Evolutionary conservation across 192 early-diverging fungal species (phyloP), one percentile per base, ranked within the genome.

Genomic region (Coemansia sp.): DNA sequence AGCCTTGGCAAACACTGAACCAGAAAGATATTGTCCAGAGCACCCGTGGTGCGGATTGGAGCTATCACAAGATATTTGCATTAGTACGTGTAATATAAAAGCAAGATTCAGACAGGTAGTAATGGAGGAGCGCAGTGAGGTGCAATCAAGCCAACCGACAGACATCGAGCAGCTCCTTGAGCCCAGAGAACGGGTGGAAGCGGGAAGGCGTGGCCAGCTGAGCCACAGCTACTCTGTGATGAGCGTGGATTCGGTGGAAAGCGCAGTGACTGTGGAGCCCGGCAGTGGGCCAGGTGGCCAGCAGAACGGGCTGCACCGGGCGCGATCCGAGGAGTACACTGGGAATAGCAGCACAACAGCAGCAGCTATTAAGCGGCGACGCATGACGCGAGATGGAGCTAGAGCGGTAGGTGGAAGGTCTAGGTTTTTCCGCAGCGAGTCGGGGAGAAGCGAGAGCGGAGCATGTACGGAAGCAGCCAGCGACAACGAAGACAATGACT

Each of bases 401-500:
- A 41, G 38, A 5, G 4, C 38, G 15, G 38, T 17, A 13, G 59
- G 33, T 8, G 30, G 59, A 1, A 22, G 20, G 2, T 14, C 27
- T 3, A 31, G 22, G 22, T 10, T 36, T 15, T 28, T n/a, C 28
- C 22, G 47, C 15, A 13, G 1, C 38, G 38, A 41, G 38, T 4
- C 9, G 1, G 38, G 4, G 38, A 13, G 25, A 17, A 44, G 30
- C 6, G 50, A 54, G 50, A 27, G 33, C 33, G 33, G 52, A 54
- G 28, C 28, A 54, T 22, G 50, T 27, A 22, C 33, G n/a, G n/a
- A n/a, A n/a, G n/a, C n/a, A n/a, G 57, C 34, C 37, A 44, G 47
- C 20, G 55, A 42, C 38, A 34, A 61, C 33, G 40, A 50, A 30
- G 65, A 61, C 59, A 59, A 67, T 25, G 65, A 67, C 40, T 67